Evolutionary conservation across 2,329 filamentous ascomycete genomes (phyloP).

Genomic region (Fonsecaea monophora): DNA sequence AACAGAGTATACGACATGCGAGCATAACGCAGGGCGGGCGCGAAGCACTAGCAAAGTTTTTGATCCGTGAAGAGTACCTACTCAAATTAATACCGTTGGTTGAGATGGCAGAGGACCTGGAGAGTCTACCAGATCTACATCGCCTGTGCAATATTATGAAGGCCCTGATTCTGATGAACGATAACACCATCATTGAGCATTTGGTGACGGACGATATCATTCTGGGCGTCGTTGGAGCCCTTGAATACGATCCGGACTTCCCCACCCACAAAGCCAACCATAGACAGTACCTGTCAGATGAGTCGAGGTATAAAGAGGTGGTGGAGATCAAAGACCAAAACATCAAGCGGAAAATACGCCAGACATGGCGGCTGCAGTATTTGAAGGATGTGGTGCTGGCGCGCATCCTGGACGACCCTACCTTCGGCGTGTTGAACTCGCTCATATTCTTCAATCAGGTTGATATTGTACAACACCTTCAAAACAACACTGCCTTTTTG

Average conservation of each 20-base stretch:
- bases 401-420: slow-evolving; percentile 94
- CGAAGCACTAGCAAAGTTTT: slow-evolving; percentile 84
- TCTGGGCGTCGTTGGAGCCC: slow-evolving; percentile 87
- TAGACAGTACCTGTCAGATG: slow-evolving; percentile 86
- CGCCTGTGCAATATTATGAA: slow-evolving; percentile 98
- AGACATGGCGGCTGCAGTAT: slow-evolving; percentile 94
- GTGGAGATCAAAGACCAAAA: slow-evolving; percentile 84
- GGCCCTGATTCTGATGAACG: slow-evolving; percentile 90
- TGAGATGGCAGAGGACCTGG: slow-evolving; percentile 86
- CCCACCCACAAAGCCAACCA: slow-evolving; percentile 98
- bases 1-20: slow-evolving; percentile 79
- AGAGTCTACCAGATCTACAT: slow-evolving; percentile 85
- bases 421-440: slow-evolving; percentile 95
- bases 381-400: slow-evolving; percentile 98
- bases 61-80: slow-evolving; percentile 86
- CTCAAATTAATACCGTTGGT: slow-evolving; percentile 84
- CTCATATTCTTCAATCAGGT: slow-evolving; percentile 99
- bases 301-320: slow-evolving; percentile 93
- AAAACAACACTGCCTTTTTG: slow-evolving; percentile 77
- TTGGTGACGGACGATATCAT: slow-evolving; percentile 89
- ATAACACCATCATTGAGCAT: slow-evolving; percentile 91
- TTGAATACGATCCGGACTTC: slow-evolving; percentile 98
- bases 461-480: slow-evolving; percentile 95
- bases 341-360: slow-evolving; percentile 89
- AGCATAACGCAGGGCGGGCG: slow-evolving; percentile 76